Evolutionary conservation across 176 grass and related monocot genomes (phyloP).

Genomic region (Carex kokanica): DNA sequence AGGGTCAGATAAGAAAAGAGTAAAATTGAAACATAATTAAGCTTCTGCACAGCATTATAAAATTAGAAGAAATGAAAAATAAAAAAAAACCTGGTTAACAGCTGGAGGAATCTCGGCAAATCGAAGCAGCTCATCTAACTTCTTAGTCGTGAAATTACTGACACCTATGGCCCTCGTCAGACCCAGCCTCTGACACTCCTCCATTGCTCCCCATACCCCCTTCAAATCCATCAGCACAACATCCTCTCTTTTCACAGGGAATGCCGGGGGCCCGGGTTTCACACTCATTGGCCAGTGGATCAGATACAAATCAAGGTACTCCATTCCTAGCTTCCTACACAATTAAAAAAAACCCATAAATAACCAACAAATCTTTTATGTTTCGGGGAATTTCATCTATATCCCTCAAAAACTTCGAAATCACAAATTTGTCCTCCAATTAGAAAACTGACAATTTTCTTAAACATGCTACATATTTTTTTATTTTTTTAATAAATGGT

Average conservation of each 20-base stretch:
- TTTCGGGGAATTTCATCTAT: too few species aligned
- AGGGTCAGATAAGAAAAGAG: too few species aligned
- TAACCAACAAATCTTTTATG: too few species aligned
- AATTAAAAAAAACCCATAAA: too few species aligned
- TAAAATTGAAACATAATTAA: too few species aligned
- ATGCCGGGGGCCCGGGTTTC: not conserved
- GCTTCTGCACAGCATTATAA: too few species aligned
- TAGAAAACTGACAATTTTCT: too few species aligned
- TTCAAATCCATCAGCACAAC: constrained; percentile 39
- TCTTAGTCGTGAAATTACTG: constrained; percentile 59
- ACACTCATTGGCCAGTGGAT: constrained; percentile 51
- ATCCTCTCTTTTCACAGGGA: constrained; percentile 26
- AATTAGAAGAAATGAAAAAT: too few species aligned
- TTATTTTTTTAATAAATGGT: too few species aligned
- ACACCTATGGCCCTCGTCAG: constrained; percentile 51
- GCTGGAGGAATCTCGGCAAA: constrained; percentile 34
- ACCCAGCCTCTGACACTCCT: constrained; percentile 52
- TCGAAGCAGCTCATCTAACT: constrained; percentile 35
- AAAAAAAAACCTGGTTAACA: constrained; percentile 38
- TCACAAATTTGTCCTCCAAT: too few species aligned
- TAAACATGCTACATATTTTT: too few species aligned
- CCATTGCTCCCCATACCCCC: constrained; percentile 55
- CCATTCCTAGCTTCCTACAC: constrained; percentile 45
- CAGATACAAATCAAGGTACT: constrained; percentile 68
- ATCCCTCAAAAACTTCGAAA: too few species aligned